A percentile compares a stretch with the other conserved stretches of the same genome.
Evolutionary conservation across 495 filamentous ascomycete species (phyloP).

Genomic region (Glarea lozoyensis): DNA sequence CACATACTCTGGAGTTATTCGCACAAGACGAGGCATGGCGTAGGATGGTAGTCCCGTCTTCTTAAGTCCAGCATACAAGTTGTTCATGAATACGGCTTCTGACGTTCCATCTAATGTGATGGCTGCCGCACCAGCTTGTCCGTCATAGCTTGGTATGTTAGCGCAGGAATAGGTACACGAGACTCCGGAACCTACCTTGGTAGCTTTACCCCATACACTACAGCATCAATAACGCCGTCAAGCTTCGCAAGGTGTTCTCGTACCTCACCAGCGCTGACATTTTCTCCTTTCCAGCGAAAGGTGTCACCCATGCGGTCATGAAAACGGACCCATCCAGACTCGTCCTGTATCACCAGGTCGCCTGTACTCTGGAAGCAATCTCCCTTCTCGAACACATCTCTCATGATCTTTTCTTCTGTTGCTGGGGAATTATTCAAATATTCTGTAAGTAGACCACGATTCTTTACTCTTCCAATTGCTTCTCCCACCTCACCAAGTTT

Average conservation of each 20-base stretch:
- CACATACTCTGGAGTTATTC: slow-evolving; percentile 41
- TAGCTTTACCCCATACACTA: slow-evolving; percentile 42
- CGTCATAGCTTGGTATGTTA: slow-evolving; percentile 33
- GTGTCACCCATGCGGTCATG: slow-evolving; percentile 24
- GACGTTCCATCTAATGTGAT: slow-evolving; percentile 33
- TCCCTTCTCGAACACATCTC: slow-evolving; percentile 19
- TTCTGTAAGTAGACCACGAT: slow-evolving; percentile 18
- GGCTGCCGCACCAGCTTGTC: slow-evolving; percentile 41
- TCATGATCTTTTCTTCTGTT: slow-evolving; percentile 17
- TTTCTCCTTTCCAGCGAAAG: slow-evolving; percentile 24
- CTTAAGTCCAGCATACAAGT: slow-evolving; percentile 31
- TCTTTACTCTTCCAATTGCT: slow-evolving; percentile 20
- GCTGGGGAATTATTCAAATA: slow-evolving; percentile 18
- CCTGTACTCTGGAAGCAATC: slow-evolving; percentile 21
- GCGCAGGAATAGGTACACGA: neutral
- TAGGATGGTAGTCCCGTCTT: slow-evolving; percentile 42
- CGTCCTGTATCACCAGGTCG: slow-evolving; percentile 17
- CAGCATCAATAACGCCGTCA: slow-evolving; percentile 36
- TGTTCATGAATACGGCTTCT: slow-evolving; percentile 28
- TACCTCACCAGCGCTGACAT: slow-evolving; percentile 22
- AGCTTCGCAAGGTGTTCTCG: slow-evolving; percentile 39
- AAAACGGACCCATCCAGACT: slow-evolving; percentile 19
- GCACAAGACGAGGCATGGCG: slow-evolving; percentile 38
- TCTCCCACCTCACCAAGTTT: slow-evolving; percentile 17
- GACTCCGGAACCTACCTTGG: slow-evolving; percentile 24